Base-by-base conservation (phyloP, 108 stramenopile species). In the Phaeodactylum tricornutum region DNA sequence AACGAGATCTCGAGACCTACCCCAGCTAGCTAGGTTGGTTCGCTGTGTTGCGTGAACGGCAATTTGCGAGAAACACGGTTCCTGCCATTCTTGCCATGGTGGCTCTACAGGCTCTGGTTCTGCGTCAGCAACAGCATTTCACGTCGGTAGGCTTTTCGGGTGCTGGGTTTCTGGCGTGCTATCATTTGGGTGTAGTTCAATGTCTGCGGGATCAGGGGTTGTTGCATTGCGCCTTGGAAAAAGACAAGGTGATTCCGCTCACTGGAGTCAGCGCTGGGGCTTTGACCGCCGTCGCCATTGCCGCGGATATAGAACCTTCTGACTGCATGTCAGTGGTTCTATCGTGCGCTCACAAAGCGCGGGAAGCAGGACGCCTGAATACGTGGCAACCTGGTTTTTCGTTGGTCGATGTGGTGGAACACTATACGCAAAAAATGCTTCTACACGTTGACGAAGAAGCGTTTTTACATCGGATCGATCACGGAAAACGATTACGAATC, bases 241-340 rank as follows among this genome's bases (percentile, higher is more conserved):
- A n/a, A n/a, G n/a, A n/a, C n/a, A n/a, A n/a, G n/a, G 44, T 14
- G 31, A 22, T 44, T 44, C 33, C 28, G 22, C 43, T 79, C 12
- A 71, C 69, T 17, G 80, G 80, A 16, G 80, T 77, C 26, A 69
- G 67, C 20, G 80, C 73, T 7, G 80, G 80, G 1, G 76, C 80
- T 3, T 58, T 82, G 38, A 50, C 67, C 21, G 69, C 74, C 6
- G 53, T 74, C 15, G 63, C 76, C 0, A 37, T 72, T 1, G 19
- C 55, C 3, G 57, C 70, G 4, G 76, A 71, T 23, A 61, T 82
- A 0, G 26, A 32, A 30, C 71, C 76, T 2, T 67, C 74, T 19
- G 71, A 75, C 58, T 71, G 67, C 14, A 75, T 82, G 76, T 54
- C 58, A 28, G 62, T 59, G 0, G 62, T 62, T 0, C 23, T 77